Evolutionary conservation across 345 rosid species (phyloP).

Genomic region (Cardiospermum halicacabum): DNA sequence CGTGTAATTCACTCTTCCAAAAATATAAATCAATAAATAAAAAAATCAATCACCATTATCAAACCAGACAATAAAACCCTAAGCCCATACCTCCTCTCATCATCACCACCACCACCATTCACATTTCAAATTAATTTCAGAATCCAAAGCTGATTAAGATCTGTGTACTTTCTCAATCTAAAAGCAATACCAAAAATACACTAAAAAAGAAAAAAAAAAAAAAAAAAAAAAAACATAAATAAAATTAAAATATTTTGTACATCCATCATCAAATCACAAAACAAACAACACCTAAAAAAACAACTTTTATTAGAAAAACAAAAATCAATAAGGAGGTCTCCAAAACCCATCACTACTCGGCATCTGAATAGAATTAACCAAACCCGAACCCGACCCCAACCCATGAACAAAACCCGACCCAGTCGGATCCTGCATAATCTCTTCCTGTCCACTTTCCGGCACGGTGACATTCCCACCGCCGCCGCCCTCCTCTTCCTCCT

Average conservation of each 20-base stretch:
- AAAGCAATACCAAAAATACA: too few relatives aligned
- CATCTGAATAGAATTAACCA: too few relatives aligned
- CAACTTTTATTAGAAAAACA: constrained; percentile 27
- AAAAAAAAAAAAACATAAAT: constrained; percentile 16
- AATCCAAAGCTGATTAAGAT: too few relatives aligned
- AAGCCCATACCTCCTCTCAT: constrained; percentile 30
- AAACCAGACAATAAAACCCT: constrained; percentile 29
- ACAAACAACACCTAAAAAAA: constrained; percentile 24
- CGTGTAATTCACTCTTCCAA: constrained; percentile 58
- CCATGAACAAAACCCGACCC: constrained; percentile 63
- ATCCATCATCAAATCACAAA: constrained; percentile 39
- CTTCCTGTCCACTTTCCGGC: too few relatives aligned
- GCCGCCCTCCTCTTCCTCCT: constrained; percentile 79
- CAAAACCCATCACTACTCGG: too few relatives aligned
- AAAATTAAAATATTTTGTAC: constrained; percentile 38
- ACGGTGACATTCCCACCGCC: too few relatives aligned
- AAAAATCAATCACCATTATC: constrained; percentile 22
- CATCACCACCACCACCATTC: too few relatives aligned
- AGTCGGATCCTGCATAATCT: constrained; percentile 66
- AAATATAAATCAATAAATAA: constrained; percentile 37
- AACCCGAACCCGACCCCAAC: too few relatives aligned
- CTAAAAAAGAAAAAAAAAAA: not conserved
- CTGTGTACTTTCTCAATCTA: too few relatives aligned
- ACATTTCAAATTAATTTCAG: too few relatives aligned
- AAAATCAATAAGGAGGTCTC: constrained; percentile 13